phyloP scores from a whole-genome alignment of 345 rosid species.

The Combretum micranthum region DNA sequence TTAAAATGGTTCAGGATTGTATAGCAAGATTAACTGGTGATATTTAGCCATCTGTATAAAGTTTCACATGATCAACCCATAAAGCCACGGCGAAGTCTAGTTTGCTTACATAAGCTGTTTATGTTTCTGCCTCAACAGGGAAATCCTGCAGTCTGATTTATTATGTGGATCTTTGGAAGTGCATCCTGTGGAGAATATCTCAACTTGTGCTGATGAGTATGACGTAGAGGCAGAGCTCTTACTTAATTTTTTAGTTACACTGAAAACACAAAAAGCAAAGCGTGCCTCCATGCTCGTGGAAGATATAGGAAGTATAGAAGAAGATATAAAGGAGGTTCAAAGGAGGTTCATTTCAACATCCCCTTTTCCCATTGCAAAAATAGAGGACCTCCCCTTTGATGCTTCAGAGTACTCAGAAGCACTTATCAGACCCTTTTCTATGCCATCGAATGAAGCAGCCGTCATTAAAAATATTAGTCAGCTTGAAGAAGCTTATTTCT shows the following conservation, averaged over 20 bases:
- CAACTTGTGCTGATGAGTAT: constrained; percentile 27
- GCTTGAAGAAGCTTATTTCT: constrained; percentile 77
- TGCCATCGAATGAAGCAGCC: constrained; percentile 34
- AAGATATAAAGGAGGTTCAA: constrained; percentile 63
- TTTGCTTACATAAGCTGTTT: background rate
- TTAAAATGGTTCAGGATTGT: too few species aligned
- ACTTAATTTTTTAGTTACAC: constrained; percentile 51
- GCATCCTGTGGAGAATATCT: constrained; percentile 22
- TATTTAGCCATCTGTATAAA: too few species aligned
- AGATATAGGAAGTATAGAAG: constrained; percentile 51
- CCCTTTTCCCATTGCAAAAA: constrained; percentile 20
- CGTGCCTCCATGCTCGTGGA: constrained; percentile 50
- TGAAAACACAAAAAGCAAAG: constrained; percentile 56
- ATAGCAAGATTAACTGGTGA: too few species aligned
- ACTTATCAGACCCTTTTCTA: constrained; percentile 22
- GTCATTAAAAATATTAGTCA: constrained; percentile 52
- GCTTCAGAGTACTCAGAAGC: constrained; percentile 17
- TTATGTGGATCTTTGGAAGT: constrained; percentile 23
- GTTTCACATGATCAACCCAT: too few species aligned
- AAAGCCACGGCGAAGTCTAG: too few species aligned
- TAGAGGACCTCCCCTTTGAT: constrained; percentile 15
- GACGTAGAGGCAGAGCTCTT: constrained; percentile 55
- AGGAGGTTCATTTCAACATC: constrained; percentile 32
- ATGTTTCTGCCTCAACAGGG: constrained; percentile 42
- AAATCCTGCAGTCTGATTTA: constrained; percentile 71